These are phyloP conservation scores for Takashimella koratensis DNA, from an alignment of 1,284 basidiomycete species.

Conservation along the genomic window DNA sequence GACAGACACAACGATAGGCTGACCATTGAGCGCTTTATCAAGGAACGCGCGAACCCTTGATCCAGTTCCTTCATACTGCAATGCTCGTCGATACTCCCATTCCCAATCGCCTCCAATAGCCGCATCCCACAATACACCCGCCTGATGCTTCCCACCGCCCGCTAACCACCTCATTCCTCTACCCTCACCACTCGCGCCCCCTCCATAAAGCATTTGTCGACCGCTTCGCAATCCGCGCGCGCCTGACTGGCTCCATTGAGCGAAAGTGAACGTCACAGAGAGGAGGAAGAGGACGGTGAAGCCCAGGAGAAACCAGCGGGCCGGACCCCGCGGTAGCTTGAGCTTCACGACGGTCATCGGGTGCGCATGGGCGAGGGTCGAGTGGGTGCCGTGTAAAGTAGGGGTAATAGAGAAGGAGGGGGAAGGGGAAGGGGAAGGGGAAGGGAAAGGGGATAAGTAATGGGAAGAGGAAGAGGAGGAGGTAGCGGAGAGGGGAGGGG, in stretches of 20 bases:
- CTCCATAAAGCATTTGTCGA: not conserved
- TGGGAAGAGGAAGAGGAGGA: too few species aligned
- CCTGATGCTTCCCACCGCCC: not conserved
- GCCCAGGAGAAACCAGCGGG: not conserved
- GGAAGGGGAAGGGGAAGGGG: too few species aligned
- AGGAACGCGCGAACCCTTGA: constrained; percentile 35
- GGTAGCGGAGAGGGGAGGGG: too few species aligned
- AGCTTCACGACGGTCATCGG: not conserved
- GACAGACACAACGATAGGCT: constrained; percentile 37
- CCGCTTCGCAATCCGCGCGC: not conserved
- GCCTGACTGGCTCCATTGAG: too few species aligned
- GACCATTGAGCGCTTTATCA: constrained; percentile 34
- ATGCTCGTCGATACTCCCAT: constrained; percentile 37
- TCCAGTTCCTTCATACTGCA: constrained; percentile 37
- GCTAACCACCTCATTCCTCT: not conserved
- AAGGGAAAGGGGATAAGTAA: too few species aligned
- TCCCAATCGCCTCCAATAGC: constrained; percentile 7
- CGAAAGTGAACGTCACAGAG: not conserved
- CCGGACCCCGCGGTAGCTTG: not conserved
- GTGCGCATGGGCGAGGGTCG: too few species aligned
- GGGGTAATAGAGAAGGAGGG: too few species aligned
- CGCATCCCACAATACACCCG: not conserved
- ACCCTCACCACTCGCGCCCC: too few species aligned
- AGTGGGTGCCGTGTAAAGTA: too few species aligned
- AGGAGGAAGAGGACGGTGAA: not conserved